Percentiles rank a stretch among this genome's conserved stretches.
phyloP scores from a whole-genome alignment of 345 rosid genomes.

The Carallia brachiata region DNA sequence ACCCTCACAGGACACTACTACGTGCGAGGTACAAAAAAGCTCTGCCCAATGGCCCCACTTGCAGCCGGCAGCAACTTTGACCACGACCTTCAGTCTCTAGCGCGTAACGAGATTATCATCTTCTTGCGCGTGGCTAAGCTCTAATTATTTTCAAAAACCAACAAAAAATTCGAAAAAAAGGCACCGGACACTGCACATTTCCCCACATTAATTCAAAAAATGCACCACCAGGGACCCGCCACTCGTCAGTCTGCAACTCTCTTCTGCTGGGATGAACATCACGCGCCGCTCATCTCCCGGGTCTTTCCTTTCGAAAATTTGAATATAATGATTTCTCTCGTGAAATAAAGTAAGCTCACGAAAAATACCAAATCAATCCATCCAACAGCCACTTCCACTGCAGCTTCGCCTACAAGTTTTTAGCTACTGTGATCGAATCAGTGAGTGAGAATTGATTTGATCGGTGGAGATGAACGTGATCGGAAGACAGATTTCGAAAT shows the following conservation, averaged over 20 bases:
- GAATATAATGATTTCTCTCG: slow-evolving; percentile 1
- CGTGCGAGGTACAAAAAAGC: no score
- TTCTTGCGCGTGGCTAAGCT: slow-evolving; percentile 5
- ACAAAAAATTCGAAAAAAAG: neutral
- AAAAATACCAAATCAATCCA: neutral
- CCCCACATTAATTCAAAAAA: neutral
- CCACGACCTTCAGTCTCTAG: neutral
- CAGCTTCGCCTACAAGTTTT: no score
- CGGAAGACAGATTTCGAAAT: slow-evolving; percentile 46
- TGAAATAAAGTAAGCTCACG: no score
- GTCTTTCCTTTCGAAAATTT: slow-evolving; percentile 6
- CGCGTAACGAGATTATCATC: neutral
- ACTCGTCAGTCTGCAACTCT: neutral
- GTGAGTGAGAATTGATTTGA: no score
- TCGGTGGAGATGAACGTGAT: neutral
- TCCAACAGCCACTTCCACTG: no score
- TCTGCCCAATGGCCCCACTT: no score
- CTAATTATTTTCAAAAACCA: neutral
- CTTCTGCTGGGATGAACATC: neutral
- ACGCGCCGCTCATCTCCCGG: slow-evolving; percentile 10
- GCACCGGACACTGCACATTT: neutral
- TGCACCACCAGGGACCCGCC: slow-evolving; percentile 1
- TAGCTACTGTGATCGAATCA: no score
- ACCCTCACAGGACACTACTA: no score
- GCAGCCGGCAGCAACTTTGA: no score